These are phyloP conservation scores for Sporisorium sorghi DNA, from an alignment of 1,284 basidiomycete species.

Conservation along the genomic window DNA sequence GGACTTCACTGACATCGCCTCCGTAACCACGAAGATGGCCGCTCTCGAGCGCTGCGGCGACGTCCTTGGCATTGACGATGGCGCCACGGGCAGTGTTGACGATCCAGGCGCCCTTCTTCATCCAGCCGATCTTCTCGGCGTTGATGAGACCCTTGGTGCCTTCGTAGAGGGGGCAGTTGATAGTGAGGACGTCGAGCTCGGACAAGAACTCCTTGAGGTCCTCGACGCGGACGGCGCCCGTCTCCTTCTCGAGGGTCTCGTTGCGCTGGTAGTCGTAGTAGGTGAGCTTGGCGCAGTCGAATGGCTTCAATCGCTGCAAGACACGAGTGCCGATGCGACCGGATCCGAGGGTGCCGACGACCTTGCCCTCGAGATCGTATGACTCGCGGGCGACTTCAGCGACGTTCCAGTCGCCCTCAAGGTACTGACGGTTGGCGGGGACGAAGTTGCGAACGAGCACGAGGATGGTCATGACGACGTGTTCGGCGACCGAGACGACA, in stretches of 20 bases:
- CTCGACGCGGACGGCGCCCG: conserved; percentile 81
- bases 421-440: conserved; percentile 74
- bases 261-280: conserved; percentile 92
- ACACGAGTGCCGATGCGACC: conserved; percentile 72
- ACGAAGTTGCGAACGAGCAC: conserved; percentile 87
- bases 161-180: conserved; percentile 93
- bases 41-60: conserved; percentile 80
- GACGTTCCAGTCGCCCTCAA: conserved; percentile 62
- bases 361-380: conserved; percentile 90
- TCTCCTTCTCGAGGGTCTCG: conserved; percentile 77
- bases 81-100: conserved; percentile 95
- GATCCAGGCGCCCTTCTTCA: conserved; percentile 88
- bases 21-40: conserved; percentile 79
- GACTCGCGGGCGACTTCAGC: conserved; percentile 69
- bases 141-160: conserved; percentile 78
- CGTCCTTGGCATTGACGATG: conserved; percentile 85
- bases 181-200: conserved; percentile 81
- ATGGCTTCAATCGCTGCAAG: conserved; percentile 85
- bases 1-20: conserved; percentile 69
- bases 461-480: conserved; percentile 86
- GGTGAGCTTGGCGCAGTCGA: conserved; percentile 89
- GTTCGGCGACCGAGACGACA: conserved; percentile 86
- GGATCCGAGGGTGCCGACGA: conserved; percentile 84
- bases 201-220: conserved; percentile 87
- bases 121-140: conserved; percentile 83